Conservation (phyloP, 202 grass and related monocot genomes). For the Dendrocalamus latiflorus region DNA sequence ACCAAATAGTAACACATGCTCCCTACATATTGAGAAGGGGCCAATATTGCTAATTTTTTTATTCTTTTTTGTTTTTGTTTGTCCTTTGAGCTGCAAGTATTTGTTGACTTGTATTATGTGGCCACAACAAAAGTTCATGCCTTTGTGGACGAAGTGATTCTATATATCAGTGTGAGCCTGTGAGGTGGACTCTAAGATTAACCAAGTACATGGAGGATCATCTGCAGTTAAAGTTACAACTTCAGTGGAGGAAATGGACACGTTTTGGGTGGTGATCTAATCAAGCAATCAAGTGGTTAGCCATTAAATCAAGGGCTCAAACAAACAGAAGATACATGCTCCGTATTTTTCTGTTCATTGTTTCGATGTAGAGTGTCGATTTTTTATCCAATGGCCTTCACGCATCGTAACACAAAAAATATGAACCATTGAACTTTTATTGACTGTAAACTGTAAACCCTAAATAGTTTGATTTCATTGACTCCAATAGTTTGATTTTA, state of each 20-base stretch:
- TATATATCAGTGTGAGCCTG: not conserved
- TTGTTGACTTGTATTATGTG: not conserved
- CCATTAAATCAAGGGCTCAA: not conserved
- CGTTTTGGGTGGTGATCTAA: not conserved
- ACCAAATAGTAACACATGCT: not conserved
- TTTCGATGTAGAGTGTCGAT: not conserved
- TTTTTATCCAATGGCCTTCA: not conserved
- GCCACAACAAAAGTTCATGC: not conserved
- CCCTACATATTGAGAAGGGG: not conserved
- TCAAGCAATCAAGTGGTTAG: not conserved
- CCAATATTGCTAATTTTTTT: not conserved
- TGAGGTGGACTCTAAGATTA: not conserved
- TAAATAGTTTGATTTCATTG: not conserved
- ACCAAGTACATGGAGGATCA: not conserved
- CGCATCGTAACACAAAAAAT: not conserved
- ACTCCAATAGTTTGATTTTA: not conserved
- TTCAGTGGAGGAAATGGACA: not conserved
- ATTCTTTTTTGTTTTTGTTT: not conserved
- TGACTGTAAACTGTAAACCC: too few species aligned
- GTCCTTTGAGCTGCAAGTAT: not conserved
- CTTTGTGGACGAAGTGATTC: not conserved
- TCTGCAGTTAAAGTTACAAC: not conserved
- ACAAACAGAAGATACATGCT: not conserved
- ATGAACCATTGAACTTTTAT: not conserved
- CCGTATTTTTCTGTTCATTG: not conserved